Percentiles rank a stretch among this genome's conserved stretches.
Conservation (phyloP, 2,329 filamentous ascomycete species). For the Karstenula rhodostoma region DNA sequence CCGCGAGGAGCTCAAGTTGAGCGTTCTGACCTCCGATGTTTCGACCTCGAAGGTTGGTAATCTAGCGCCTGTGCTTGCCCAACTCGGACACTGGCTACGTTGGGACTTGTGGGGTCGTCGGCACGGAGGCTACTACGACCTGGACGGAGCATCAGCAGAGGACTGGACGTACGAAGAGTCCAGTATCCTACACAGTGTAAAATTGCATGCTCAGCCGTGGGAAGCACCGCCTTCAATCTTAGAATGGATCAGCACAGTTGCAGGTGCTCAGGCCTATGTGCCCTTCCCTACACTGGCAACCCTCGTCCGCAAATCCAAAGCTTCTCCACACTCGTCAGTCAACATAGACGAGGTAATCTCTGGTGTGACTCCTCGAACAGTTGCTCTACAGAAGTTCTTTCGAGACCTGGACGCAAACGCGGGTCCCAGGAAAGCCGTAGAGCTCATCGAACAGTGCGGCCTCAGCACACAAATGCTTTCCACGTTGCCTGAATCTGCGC, state of each 20-base stretch:
- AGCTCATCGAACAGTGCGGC: slow-evolving; percentile 75
- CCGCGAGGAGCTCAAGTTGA: slow-evolving; percentile 88
- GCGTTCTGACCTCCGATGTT: slow-evolving; percentile 64
- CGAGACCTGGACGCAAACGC: slow-evolving; percentile 51
- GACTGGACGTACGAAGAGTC: slow-evolving; percentile 65
- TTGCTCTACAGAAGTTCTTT: slow-evolving; percentile 75
- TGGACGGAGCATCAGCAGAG: slow-evolving; percentile 66
- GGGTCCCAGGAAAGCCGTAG: slow-evolving; percentile 69
- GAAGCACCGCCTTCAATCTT: slow-evolving; percentile 66
- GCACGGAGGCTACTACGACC: slow-evolving; percentile 63
- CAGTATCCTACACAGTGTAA: slow-evolving; percentile 37
- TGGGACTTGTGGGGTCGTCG: slow-evolving; percentile 71
- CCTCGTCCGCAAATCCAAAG: slow-evolving; percentile 47
- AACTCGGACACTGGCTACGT: slow-evolving; percentile 82
- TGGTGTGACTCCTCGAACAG: slow-evolving; percentile 60
- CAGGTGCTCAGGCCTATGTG: slow-evolving; percentile 38
- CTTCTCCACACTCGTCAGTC: slow-evolving; percentile 47
- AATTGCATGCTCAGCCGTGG: slow-evolving; percentile 45
- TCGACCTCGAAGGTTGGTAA: slow-evolving; percentile 56
- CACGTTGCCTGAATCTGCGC: slow-evolving; percentile 84
- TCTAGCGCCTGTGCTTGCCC: slow-evolving; percentile 78
- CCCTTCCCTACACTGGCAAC: slow-evolving; percentile 49
- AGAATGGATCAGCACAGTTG: slow-evolving; percentile 54
- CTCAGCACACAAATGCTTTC: slow-evolving; percentile 75
- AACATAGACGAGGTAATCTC: slow-evolving; percentile 47